Conservation (phyloP, 140 eudicot genomes). For the Flaveria floridana region DNA sequence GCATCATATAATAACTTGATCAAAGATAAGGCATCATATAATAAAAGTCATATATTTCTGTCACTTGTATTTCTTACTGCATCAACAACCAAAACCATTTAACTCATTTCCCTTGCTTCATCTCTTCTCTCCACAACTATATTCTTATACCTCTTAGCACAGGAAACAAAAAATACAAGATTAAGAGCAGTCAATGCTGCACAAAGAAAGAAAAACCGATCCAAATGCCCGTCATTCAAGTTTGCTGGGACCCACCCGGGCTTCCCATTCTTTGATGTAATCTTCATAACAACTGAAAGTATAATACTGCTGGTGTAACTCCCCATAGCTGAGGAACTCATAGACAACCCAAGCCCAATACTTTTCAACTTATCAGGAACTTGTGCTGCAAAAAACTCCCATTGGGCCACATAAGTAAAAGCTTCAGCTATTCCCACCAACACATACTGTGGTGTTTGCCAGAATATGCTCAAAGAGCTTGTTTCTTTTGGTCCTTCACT, state of each 20-base stretch:
- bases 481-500: conserved; percentile 42
- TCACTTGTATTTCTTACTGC: conserved; percentile 33
- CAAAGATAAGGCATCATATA: conserved; percentile 20
- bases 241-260: conserved; percentile 68
- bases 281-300: conserved; percentile 52
- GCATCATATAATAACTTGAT: conserved; percentile 14
- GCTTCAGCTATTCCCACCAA: conserved; percentile 73
- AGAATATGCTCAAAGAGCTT: conserved; percentile 59
- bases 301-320: conserved; percentile 53
- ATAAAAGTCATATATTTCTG: conserved; percentile 29
- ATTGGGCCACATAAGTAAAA: conserved; percentile 64
- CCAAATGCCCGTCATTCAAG: conserved; percentile 67
- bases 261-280: conserved; percentile 53
- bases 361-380: conserved; percentile 73
- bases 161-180: conserved; percentile 52
- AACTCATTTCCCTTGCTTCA: conserved; percentile 36
- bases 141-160: conserved; percentile 64
- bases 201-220: conserved; percentile 60
- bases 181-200: conserved; percentile 59
- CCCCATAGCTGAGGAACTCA: conserved; percentile 72
- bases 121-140: conserved; percentile 52
- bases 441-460: conserved; percentile 76
- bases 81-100: conserved; percentile 26
- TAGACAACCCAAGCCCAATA: conserved; percentile 57
- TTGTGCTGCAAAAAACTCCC: conserved; percentile 68